Evolutionary conservation across 2,329 filamentous ascomycete genomes (phyloP).

Genomic region (Fusarium sp.): DNA sequence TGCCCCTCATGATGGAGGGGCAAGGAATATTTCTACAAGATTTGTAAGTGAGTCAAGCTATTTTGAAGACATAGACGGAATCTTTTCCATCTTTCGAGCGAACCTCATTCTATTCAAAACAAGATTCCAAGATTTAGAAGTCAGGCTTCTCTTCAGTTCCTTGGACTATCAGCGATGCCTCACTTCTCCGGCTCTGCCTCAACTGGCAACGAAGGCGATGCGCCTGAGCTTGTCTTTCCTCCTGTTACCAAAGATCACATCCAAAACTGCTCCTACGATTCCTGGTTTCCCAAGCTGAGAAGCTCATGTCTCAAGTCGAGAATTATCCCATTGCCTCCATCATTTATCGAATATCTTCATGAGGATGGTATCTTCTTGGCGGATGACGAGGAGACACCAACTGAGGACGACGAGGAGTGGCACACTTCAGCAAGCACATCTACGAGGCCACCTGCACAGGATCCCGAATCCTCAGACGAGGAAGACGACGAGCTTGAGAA

Average conservation of each 20-base stretch:
- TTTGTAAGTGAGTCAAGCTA: slow-evolving; percentile 41
- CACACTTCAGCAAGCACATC: slow-evolving; percentile 50
- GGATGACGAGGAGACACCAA: slow-evolving; percentile 67
- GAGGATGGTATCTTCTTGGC: slow-evolving; percentile 94
- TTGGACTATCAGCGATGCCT: slow-evolving; percentile 46
- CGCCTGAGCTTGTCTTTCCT: slow-evolving; percentile 73
- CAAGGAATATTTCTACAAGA: slow-evolving; percentile 34
- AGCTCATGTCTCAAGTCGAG: slow-evolving; percentile 86
- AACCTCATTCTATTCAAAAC: not conserved
- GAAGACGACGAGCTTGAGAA: slow-evolving; percentile 59
- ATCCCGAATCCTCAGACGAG: slow-evolving; percentile 59
- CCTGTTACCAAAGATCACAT: slow-evolving; percentile 89
- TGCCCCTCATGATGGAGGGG: slow-evolving; percentile 37
- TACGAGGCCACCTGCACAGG: slow-evolving; percentile 50
- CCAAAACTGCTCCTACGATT: slow-evolving; percentile 92
- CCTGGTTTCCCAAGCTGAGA: slow-evolving; percentile 90
- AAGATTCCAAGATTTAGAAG: not conserved
- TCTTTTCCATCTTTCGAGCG: not conserved
- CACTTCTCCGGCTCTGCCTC: slow-evolving; percentile 45
- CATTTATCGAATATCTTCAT: slow-evolving; percentile 88
- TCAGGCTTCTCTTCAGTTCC: not conserved
- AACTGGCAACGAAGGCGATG: slow-evolving; percentile 22
- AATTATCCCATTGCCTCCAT: slow-evolving; percentile 79
- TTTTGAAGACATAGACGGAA: not conserved
- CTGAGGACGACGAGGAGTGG: slow-evolving; percentile 69